Evolutionary conservation across 352 stramenopile genomes (phyloP).

Genomic region (Pythium inflatum): DNA sequence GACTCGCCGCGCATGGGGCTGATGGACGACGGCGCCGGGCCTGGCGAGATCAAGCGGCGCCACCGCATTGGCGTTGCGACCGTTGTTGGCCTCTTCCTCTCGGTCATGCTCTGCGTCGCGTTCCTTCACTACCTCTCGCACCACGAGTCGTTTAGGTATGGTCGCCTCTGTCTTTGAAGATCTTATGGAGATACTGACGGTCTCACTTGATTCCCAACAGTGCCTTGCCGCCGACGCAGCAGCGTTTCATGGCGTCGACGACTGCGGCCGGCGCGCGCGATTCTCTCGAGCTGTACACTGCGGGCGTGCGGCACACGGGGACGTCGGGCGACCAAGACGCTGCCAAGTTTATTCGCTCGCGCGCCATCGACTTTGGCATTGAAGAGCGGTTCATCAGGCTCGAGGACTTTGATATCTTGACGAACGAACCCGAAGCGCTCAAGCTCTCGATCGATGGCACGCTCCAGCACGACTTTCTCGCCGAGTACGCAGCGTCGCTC

Average conservation of each 20-base stretch:
- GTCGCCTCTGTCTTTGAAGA: background rate
- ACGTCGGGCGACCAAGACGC: conserved; percentile 70
- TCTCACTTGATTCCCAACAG: conserved; percentile 29
- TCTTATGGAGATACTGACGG: conserved; percentile 1
- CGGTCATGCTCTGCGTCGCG: conserved; percentile 65
- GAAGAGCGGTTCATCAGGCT: conserved; percentile 75
- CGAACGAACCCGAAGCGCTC: conserved; percentile 72
- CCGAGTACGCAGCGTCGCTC: conserved; percentile 21
- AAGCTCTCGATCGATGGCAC: conserved; percentile 44
- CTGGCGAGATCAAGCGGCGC: conserved; percentile 57
- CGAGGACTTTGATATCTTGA: conserved; percentile 83
- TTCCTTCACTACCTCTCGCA: conserved; percentile 65
- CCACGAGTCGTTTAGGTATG: conserved; percentile 74
- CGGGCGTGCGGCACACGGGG: conserved; percentile 59
- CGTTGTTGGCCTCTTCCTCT: conserved; percentile 59
- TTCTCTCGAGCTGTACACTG: conserved; percentile 76
- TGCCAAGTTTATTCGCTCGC: conserved; percentile 75
- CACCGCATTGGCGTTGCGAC: conserved; percentile 62
- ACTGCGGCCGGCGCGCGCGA: conserved; percentile 65
- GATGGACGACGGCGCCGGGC: conserved; percentile 49
- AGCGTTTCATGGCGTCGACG: conserved; percentile 78
- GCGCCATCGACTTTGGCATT: conserved; percentile 77
- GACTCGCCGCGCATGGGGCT: conserved; percentile 61
- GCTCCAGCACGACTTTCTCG: conserved; percentile 38
- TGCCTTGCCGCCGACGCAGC: conserved; percentile 70